Evolutionary conservation across 257 asterid genomes (phyloP), one percentile per base, ranked within the genome.

Genomic region (Lavandula angustifolia): DNA sequence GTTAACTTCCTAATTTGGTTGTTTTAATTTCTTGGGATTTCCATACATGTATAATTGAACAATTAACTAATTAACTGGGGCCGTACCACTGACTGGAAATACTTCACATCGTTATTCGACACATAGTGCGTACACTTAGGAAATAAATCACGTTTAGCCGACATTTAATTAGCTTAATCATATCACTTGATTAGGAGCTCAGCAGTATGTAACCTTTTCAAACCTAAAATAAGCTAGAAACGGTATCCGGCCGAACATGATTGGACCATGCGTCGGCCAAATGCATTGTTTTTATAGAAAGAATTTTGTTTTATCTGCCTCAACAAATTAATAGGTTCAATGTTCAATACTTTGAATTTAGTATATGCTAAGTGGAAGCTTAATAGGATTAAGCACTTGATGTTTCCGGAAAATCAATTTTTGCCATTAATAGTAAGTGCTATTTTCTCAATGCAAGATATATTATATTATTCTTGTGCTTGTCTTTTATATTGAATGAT

Each of bases 161-260:
- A 72, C 72, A 64, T 37, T 58, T 16, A 43, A 72, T 72, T 72
- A 65, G 58, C 49, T 58, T 72, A 72, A 57, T 49, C 13, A 38
- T 38, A 38, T 7, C 35, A 42, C n/a, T 35, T 44, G 32, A 60
- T 32, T 32, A n/a, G n/a, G n/a, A n/a, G n/a, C n/a, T n/a, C n/a
- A n/a, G n/a, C n/a, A n/a, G n/a, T n/a, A n/a, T n/a, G n/a, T n/a
- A 31, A 31, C 3, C 9, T 53, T 53, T 9, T 62, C 40, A 22
- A 53, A 55, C 17, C 54, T 10, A 61, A 27, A 41, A 13, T 60
- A 50, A 40, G 42, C 46, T 33, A 50, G 9, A 16, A 5, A 13
- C 4, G 54, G 47, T 3, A 38, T 17, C 6, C 12, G 47, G 40
- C 44, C 37, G 33, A 40, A 40, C 49, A 13, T 37, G 68, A 66